phyloP scores from a whole-genome alignment of 768 basidiomycete species.

The Suillus hirtellus region DNA sequence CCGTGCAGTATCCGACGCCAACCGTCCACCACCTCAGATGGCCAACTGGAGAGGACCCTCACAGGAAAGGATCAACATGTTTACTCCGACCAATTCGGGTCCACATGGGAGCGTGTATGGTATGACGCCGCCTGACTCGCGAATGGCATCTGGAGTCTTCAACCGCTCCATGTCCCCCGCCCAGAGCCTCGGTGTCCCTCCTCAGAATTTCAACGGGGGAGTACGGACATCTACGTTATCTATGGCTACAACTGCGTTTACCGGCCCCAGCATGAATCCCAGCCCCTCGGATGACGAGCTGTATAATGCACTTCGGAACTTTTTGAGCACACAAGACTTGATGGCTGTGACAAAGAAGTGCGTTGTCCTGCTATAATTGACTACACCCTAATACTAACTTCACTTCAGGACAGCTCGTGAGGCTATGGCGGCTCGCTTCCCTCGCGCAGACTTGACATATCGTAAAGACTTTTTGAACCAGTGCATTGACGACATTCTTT shows the following conservation, averaged over 20 bases:
- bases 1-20: conserved; percentile 31
- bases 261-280: conserved; percentile 49
- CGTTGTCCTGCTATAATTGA: conserved; percentile 23
- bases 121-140: conserved; percentile 41
- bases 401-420: conserved; percentile 56
- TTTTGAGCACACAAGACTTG: conserved; percentile 64
- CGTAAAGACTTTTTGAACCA: conserved; percentile 67
- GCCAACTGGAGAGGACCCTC: conserved; percentile 28
- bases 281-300: conserved; percentile 65
- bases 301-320: conserved; percentile 52
- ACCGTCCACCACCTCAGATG: conserved; percentile 23
- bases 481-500: conserved; percentile 65
- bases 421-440: conserved; percentile 61
- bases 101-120: conserved; percentile 39
- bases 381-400: conserved; percentile 11
- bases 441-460: conserved; percentile 58
- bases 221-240: conserved; percentile 58
- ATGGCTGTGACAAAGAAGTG: conserved; percentile 76
- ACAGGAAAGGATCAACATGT: conserved; percentile 41
- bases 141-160: conserved; percentile 48
- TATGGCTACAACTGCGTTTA: conserved; percentile 57
- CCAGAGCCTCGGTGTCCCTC: conserved; percentile 28
- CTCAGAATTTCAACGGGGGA: conserved; percentile 32
- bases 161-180: conserved; percentile 35
- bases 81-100: conserved; percentile 38